Percentiles rank a stretch among this genome's conserved stretches.
phyloP scores from a whole-genome alignment of 352 stramenopile species.

The Globisporangium cederbergense region DNA sequence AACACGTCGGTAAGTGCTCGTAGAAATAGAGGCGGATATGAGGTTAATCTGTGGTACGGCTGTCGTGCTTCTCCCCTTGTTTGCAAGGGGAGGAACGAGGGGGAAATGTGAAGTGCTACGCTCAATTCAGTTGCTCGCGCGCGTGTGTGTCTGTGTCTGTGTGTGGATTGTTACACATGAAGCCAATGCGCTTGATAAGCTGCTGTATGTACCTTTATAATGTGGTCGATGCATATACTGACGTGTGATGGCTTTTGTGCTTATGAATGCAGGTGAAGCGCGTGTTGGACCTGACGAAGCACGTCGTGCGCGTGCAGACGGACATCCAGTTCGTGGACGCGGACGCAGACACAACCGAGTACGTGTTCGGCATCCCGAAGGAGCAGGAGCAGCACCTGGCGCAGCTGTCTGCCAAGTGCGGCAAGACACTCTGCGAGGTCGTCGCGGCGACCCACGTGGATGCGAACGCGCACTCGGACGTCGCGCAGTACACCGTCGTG shows the following conservation, averaged over 20 bases:
- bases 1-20: conserved; percentile 58
- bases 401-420: conserved; percentile 65
- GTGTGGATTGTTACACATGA: not conserved
- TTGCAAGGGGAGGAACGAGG: not conserved
- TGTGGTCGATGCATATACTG: not conserved
- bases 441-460: conserved; percentile 36
- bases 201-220: too few species aligned
- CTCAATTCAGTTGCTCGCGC: not conserved
- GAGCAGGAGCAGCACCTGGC: conserved; percentile 50
- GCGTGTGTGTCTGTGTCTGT: not conserved
- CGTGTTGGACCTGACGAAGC: conserved; percentile 73
- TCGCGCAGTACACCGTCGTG: conserved; percentile 69
- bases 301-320: conserved; percentile 72
- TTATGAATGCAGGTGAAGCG: conserved; percentile 53
- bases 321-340: conserved; percentile 75
- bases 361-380: conserved; percentile 61
- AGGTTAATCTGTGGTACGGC: not conserved
- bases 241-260: not conserved
- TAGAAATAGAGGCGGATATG: not conserved
- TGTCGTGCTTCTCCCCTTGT: conserved; percentile 5
- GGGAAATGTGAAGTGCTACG: not conserved
- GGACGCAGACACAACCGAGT: conserved; percentile 50
- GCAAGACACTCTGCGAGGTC: conserved; percentile 69
- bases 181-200: not conserved
- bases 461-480: conserved; percentile 24